Evolutionary conservation across 345 rosid species (phyloP), one percentile per base, ranked within the genome.

Genomic region (Schrenkiella parvula): DNA sequence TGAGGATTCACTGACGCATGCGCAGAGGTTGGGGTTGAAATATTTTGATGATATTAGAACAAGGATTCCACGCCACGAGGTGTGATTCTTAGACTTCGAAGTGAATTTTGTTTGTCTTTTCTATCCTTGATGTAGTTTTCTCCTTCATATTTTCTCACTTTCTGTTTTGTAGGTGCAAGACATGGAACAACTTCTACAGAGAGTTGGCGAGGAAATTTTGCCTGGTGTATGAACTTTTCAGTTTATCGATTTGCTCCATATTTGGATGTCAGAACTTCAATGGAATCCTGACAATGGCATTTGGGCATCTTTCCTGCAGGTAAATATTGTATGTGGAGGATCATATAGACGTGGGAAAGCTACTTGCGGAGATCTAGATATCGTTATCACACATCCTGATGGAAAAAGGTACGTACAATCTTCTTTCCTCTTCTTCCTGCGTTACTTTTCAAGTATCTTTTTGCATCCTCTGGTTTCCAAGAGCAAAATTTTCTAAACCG

Each of bases 321-420:
- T 86, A 67, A 10, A 55, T 60, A 80, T 95, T 78, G 74, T 88
- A 39, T 95, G 99, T 59, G 97, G 97, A 69, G 99, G 97, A 76
- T 95, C 99, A 69, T 95, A 85, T 59, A 91, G 97, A 79, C 96
- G 97, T 64, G 99, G 99, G 70, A 95, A 89, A 74, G 82, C 95
- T 78, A 85, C 93, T 51, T 91, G 97, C 74, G 97, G 99, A 56
- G 99, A 95, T 80, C 56, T 95, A 68, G 97, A 95, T 71, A 74
- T 95, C 22, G 78, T 95, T 41, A 82, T 91, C 57, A 91, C 93
- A 10, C 99, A 95, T 79, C 93, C 89, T 59, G 97, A 95, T 83
- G 86, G 92, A 55, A 84, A 84, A 77, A 91, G 99, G 99, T 95
- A 52, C 35, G 1, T 47, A 34, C 14, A 32, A 48, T 31, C 55